These are phyloP conservation scores for Rhodotorula graminis DNA, from an alignment of 768 basidiomycete genomes.

Conservation along the genomic window DNA sequence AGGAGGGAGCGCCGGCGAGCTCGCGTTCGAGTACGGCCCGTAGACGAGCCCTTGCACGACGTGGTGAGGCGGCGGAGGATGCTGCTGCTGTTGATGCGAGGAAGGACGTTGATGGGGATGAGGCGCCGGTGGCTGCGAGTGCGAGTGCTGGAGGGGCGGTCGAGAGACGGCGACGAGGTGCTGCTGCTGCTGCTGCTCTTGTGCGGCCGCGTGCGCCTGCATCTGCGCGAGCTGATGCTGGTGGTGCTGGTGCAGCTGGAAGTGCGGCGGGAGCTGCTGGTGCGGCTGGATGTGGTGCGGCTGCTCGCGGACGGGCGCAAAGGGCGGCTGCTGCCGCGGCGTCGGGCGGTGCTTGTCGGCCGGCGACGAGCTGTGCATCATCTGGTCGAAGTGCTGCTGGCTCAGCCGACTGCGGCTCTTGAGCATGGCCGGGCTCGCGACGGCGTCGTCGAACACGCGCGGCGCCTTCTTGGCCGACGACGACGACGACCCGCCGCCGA, in stretches of 20 bases:
- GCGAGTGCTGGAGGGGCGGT: constrained; percentile 1
- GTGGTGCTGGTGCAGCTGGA: constrained; percentile 13
- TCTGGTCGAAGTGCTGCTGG: constrained; percentile 30
- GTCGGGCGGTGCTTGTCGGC: not conserved
- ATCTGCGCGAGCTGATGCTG: constrained; percentile 4
- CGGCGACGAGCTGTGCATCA: constrained; percentile 3
- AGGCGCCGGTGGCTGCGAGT: not conserved
- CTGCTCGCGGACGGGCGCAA: constrained; percentile 3
- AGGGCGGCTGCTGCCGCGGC: not conserved
- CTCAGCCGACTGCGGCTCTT: constrained; percentile 27
- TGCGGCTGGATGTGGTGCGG: not conserved
- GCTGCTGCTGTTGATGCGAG: not conserved
- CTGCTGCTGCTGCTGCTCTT: not conserved
- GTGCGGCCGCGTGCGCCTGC: not conserved
- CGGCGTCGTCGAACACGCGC: constrained; percentile 24
- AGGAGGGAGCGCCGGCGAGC: not conserved
- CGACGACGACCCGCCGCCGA: not conserved
- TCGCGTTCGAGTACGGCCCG: not conserved
- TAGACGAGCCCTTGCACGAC: not conserved
- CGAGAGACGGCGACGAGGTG: not conserved
- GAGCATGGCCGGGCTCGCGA: constrained; percentile 35
- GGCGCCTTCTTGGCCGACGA: not conserved
- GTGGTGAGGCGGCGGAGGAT: not conserved
- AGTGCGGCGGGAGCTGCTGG: not conserved
- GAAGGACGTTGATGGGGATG: not conserved